A percentile compares a stretch with the other conserved stretches of the same genome.
These are phyloP conservation scores for Phaeomoniella chlamydospora DNA, from an alignment of 2,329 filamentous ascomycete genomes.

Conservation along the genomic window DNA sequence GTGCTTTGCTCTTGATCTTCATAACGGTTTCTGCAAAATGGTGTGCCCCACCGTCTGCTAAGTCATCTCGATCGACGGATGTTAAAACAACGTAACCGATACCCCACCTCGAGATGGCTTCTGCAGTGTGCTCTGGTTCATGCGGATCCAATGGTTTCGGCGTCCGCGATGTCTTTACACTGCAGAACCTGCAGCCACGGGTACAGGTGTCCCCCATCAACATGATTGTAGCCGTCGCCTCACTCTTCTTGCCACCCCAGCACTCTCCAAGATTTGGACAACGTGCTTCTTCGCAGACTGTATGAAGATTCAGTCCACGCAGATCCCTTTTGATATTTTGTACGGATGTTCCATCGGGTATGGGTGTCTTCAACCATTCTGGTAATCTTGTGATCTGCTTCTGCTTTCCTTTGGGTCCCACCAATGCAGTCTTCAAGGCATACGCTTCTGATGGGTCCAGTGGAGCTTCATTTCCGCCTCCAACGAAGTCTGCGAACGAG, in stretches of 20 bases:
- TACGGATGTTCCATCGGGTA: constrained; percentile 74
- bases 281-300: constrained; percentile 92
- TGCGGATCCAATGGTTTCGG: constrained; percentile 79
- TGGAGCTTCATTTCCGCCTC: constrained; percentile 24
- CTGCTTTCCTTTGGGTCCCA: constrained; percentile 47
- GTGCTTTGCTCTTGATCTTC: constrained; percentile 70
- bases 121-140: constrained; percentile 92
- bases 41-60: constrained; percentile 71
- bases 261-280: constrained; percentile 97
- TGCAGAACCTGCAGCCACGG: constrained; percentile 90
- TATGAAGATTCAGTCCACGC: constrained; percentile 77
- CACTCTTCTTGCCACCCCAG: constrained; percentile 85
- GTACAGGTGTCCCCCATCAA: constrained; percentile 98
- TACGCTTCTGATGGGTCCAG: constrained; percentile 37
- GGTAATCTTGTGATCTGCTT: constrained; percentile 63
- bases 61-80: constrained; percentile 82
- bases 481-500: constrained; percentile 49
- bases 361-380: constrained; percentile 90
- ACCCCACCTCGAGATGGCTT: constrained; percentile 84
- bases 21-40: constrained; percentile 92
- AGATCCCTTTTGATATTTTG: constrained; percentile 92
- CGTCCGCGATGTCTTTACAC: constrained; percentile 72
- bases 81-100: constrained; percentile 93
- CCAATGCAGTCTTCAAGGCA: constrained; percentile 45
- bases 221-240: constrained; percentile 97